Percentiles rank a stretch among this genome's conserved stretches.
Evolutionary conservation across 2,329 filamentous ascomycete species (phyloP).

Genomic region (Diplodia mutila): DNA sequence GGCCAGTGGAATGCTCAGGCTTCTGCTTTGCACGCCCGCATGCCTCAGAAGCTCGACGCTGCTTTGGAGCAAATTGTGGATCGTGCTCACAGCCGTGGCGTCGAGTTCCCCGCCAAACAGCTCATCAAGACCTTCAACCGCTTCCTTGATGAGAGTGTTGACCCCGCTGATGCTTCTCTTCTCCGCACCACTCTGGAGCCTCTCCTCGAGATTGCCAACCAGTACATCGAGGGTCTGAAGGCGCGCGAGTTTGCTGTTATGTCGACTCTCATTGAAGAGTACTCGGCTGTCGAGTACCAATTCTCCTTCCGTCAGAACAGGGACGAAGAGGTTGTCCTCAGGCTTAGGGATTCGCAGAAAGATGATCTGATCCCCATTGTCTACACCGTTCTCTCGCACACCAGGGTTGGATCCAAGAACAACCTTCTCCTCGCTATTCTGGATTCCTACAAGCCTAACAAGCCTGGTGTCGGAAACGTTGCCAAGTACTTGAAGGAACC

Average conservation of each 20-base stretch:
- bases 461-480: conserved; percentile 84
- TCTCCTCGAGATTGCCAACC: conserved; percentile 74
- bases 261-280: conserved; percentile 75
- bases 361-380: conserved; percentile 86
- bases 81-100: conserved; percentile 73
- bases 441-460: conserved; percentile 93
- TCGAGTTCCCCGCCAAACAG: conserved; percentile 90
- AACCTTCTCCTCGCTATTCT: conserved; percentile 89
- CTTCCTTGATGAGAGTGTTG: conserved; percentile 86
- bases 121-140: conserved; percentile 81
- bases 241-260: conserved; percentile 86
- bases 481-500: conserved; percentile 83
- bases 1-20: conserved; percentile 97
- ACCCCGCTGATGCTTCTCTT: conserved; percentile 70
- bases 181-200: conserved; percentile 75
- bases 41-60: conserved; percentile 89
- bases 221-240: conserved; percentile 87
- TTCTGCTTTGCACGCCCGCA: conserved; percentile 93
- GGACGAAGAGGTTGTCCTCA: conserved; percentile 91
- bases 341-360: conserved; percentile 94
- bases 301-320: conserved; percentile 85
- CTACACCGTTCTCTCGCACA: conserved; percentile 89
- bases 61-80: conserved; percentile 86
- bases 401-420: conserved; percentile 90
- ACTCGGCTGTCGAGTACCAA: conserved; percentile 80